Conservation (phyloP, 1,284 basidiomycete species). For the Xanthoconium separans region DNA sequence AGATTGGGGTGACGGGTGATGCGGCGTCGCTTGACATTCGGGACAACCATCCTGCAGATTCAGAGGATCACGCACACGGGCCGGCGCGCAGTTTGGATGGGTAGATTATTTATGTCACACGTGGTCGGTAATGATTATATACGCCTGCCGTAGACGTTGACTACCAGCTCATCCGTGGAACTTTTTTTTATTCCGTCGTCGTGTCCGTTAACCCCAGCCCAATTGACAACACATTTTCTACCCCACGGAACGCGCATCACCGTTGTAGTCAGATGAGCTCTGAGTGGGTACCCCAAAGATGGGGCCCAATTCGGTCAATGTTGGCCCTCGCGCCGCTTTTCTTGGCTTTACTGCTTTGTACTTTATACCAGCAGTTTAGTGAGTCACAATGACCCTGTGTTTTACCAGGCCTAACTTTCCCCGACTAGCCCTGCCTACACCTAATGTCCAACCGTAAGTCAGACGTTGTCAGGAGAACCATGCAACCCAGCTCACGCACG, state of each 20-base stretch:
- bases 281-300: constrained; percentile 17
- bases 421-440: constrained; percentile 39
- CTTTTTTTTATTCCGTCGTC: too few relatives aligned
- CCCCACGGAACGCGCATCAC: too few relatives aligned
- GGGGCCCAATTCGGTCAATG: constrained; percentile 48
- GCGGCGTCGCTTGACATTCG: constrained; percentile 26
- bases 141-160: too few relatives aligned
- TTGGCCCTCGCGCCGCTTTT: constrained; percentile 46
- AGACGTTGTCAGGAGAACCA: background rate
- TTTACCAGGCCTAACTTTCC: background rate
- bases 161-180: too few relatives aligned
- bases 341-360: constrained; percentile 40
- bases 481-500: background rate
- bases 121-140: too few relatives aligned
- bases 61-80: constrained; percentile 7
- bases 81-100: too few relatives aligned
- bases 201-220: too few relatives aligned
- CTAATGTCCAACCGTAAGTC: constrained; percentile 40
- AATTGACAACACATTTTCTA: too few relatives aligned
- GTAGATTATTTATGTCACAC: too few relatives aligned
- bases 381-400: constrained; percentile 21
- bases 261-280: too few relatives aligned
- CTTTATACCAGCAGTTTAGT: constrained; percentile 48
- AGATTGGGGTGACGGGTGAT: constrained; percentile 19
- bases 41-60: constrained; percentile 35